A percentile compares a stretch with the other conserved stretches of the same genome.
These are phyloP conservation scores for Nemania serpens DNA, from an alignment of 2,329 filamentous ascomycete species.

Conservation along the genomic window DNA sequence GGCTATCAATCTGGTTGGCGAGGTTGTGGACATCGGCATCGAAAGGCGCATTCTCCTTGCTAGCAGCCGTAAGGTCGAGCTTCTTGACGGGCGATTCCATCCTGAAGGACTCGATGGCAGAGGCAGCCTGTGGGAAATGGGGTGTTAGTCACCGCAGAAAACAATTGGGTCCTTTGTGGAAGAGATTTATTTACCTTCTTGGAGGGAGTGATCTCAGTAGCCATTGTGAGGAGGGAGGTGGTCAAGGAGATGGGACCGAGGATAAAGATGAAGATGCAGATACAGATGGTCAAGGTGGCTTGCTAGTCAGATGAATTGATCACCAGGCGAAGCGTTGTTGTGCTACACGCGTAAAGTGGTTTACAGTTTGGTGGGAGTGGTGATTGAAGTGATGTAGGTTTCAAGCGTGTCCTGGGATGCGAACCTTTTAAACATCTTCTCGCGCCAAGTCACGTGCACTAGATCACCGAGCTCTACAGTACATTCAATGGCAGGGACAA, in stretches of 20 bases:
- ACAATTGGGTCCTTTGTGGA: neutral
- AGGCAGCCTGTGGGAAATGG: slow-evolving; percentile 68
- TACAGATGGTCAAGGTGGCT: slow-evolving; percentile 1
- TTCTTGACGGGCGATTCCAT: slow-evolving; percentile 95
- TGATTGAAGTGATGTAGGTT: slow-evolving; percentile 30
- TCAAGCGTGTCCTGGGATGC: slow-evolving; percentile 31
- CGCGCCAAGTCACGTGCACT: slow-evolving; percentile 38
- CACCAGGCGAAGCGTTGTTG: slow-evolving; percentile 16
- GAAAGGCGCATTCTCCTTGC: slow-evolving; percentile 80
- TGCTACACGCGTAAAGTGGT: slow-evolving; percentile 33
- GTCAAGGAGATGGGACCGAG: slow-evolving; percentile 25
- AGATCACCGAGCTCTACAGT: slow-evolving; percentile 26
- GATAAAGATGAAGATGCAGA: slow-evolving; percentile 23
- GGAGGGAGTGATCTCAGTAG: slow-evolving; percentile 69
- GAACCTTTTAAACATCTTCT: slow-evolving; percentile 35
- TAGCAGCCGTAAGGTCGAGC: slow-evolving; percentile 71
- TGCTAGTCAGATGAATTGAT: slow-evolving; percentile 8
- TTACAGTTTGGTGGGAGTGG: slow-evolving; percentile 8
- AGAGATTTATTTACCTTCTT: slow-evolving; percentile 58
- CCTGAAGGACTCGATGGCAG: slow-evolving; percentile 84
- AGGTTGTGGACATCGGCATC: slow-evolving; percentile 57
- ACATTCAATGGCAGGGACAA: slow-evolving; percentile 4
- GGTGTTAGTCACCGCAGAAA: slow-evolving; percentile 30
- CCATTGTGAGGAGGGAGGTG: slow-evolving; percentile 60
- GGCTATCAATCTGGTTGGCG: slow-evolving; percentile 62